These are phyloP conservation scores for Boletus rubroflammeus DNA, from an alignment of 768 basidiomycete genomes.

Conservation along the genomic window DNA sequence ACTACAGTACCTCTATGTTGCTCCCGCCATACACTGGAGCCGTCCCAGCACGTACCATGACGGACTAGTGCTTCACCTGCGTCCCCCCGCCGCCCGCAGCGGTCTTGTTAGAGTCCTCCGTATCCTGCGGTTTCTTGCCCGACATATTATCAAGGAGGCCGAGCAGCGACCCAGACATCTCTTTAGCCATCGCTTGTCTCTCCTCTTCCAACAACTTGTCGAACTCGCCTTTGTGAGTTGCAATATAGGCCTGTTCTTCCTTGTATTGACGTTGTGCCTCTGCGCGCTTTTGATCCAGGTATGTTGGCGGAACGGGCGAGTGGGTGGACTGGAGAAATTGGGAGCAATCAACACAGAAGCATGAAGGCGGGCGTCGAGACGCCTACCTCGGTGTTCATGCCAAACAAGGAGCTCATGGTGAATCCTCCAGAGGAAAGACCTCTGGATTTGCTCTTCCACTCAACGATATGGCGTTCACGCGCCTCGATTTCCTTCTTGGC, in stretches of 20 bases:
- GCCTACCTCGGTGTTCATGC: conserved; percentile 32
- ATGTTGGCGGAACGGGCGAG: conserved; percentile 42
- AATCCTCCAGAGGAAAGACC: conserved; percentile 38
- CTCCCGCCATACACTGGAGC: not conserved
- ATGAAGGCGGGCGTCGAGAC: not conserved
- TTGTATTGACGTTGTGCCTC: conserved; percentile 50
- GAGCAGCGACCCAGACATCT: conserved; percentile 45
- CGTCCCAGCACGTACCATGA: not conserved
- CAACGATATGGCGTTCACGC: conserved; percentile 72
- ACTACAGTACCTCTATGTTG: conserved; percentile 9
- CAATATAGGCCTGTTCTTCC: conserved; percentile 52
- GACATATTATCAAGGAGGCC: conserved; percentile 25
- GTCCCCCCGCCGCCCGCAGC: conserved; percentile 9
- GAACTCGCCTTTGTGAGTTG: conserved; percentile 47
- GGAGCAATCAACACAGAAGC: not conserved
- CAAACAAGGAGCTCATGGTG: conserved; percentile 46
- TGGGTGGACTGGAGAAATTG: conserved; percentile 13
- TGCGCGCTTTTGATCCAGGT: conserved; percentile 49
- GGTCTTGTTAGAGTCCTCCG: not conserved
- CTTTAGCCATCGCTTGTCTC: conserved; percentile 43
- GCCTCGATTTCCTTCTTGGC: conserved; percentile 83
- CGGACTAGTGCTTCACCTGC: conserved; percentile 6
- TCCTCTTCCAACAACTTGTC: conserved; percentile 51
- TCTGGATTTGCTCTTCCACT: conserved; percentile 61
- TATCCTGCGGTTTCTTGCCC: conserved; percentile 20